phyloP scores from a whole-genome alignment of 352 stramenopile species.

The Aphanomyces euteiches region DNA sequence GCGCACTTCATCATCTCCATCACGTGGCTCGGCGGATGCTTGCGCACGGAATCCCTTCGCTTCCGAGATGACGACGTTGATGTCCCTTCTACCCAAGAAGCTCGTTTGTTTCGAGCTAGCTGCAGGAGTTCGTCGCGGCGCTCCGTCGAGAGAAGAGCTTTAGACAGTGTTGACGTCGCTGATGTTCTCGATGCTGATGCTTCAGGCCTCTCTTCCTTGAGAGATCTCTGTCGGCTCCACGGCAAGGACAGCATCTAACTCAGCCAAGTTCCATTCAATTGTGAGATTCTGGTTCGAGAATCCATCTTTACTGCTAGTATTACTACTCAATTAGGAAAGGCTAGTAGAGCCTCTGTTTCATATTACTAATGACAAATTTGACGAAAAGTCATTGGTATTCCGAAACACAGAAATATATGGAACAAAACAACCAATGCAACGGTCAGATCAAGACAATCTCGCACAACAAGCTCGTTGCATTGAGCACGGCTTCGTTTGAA shows the following conservation, averaged over 20 bases:
- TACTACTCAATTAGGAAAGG: too few relatives aligned
- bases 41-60: neutral
- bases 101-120: slow-evolving; percentile 59
- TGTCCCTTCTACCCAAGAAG: slow-evolving; percentile 65
- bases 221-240: slow-evolving; percentile 10
- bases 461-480: too few relatives aligned
- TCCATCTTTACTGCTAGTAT: too few relatives aligned
- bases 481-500: too few relatives aligned
- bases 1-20: slow-evolving; percentile 24
- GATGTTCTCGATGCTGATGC: neutral
- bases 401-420: too few relatives aligned
- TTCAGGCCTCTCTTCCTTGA: neutral
- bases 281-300: too few relatives aligned
- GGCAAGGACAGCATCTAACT: slow-evolving; percentile 22
- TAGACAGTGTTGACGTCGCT: neutral
- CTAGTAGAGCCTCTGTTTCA: too few relatives aligned
- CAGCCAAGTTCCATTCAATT: neutral
- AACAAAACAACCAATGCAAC: too few relatives aligned
- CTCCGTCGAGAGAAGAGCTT: slow-evolving; percentile 55
- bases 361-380: too few relatives aligned
- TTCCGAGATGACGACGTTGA: neutral
- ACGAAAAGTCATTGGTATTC: too few relatives aligned
- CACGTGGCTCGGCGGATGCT: slow-evolving; percentile 5
- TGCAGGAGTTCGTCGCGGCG: slow-evolving; percentile 66
- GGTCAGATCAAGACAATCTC: too few relatives aligned